A percentile compares a stretch with the other conserved stretches of the same genome.
Conservation (phyloP, 805 yeast genomes). For the Ascoidea tarda region DNA sequence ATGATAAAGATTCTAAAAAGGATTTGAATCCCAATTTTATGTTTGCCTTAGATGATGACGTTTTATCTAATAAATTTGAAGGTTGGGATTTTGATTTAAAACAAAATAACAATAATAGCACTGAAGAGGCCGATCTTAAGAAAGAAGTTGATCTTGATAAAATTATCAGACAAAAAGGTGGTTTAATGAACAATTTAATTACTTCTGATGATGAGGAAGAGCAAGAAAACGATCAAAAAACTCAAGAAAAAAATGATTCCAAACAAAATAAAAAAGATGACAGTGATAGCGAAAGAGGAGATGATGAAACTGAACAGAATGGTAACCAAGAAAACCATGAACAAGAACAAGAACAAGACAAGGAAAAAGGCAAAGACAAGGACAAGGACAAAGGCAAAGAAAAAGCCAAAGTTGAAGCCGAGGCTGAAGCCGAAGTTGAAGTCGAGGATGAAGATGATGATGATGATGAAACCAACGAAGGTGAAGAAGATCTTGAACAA, state of each 20-base stretch:
- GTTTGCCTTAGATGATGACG: background rate
- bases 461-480: conserved; percentile 1
- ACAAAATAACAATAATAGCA: too few species aligned
- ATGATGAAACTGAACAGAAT: background rate
- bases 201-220: background rate
- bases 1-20: background rate
- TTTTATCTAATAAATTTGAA: background rate
- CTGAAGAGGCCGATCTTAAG: background rate
- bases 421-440: background rate
- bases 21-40: background rate
- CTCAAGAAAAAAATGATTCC: background rate
- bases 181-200: conserved; percentile 21
- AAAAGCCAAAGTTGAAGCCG: background rate
- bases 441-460: conserved; percentile 3
- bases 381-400: background rate
- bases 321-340: conserved; percentile 1
- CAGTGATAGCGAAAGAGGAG: background rate
- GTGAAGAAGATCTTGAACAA: conserved; percentile 12
- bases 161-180: conserved; percentile 79
- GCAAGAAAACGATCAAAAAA: background rate
- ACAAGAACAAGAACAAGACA: conserved; percentile 7
- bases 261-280: background rate
- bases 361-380: conserved; percentile 6
- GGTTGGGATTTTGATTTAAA: background rate
- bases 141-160: conserved; percentile 28